phyloP scores from a whole-genome alignment of 257 asterid species.

The Avicennia marina region DNA sequence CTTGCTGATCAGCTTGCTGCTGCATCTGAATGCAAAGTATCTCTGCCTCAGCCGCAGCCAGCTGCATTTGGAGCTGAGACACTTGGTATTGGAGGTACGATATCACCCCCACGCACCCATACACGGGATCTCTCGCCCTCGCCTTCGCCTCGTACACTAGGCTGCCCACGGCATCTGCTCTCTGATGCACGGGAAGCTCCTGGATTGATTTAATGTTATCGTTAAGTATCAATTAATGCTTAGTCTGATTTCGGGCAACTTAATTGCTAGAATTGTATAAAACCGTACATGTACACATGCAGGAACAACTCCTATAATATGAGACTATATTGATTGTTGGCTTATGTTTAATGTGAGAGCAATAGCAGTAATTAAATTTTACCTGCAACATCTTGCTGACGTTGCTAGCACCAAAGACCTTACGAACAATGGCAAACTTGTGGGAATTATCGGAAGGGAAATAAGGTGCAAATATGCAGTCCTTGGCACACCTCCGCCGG shows the following conservation, averaged over 20 bases:
- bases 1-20: no score
- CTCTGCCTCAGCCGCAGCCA: conserved; percentile 87
- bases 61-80: conserved; percentile 72
- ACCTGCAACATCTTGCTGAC: conserved; percentile 73
- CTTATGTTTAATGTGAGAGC: no score
- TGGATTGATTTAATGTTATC: no score
- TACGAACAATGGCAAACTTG: no score
- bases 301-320: no score
- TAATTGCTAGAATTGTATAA: no score
- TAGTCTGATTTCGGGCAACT: no score
- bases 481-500: conserved; percentile 62
- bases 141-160: conserved; percentile 90
- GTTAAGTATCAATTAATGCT: no score
- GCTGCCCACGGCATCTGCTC: conserved; percentile 83
- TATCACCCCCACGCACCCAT: conserved; percentile 87
- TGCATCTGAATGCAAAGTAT: conserved; percentile 79
- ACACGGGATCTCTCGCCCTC: conserved; percentile 75
- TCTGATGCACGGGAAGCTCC: conserved; percentile 75
- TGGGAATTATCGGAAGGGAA: conserved; percentile 60
- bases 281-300: no score
- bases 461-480: conserved; percentile 59
- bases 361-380: no score
- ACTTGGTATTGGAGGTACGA: conserved; percentile 78
- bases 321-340: no score
- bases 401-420: conserved; percentile 67